phyloP scores from a whole-genome alignment of 2,329 filamentous ascomycete genomes.

The Coleophoma cylindrospora region DNA sequence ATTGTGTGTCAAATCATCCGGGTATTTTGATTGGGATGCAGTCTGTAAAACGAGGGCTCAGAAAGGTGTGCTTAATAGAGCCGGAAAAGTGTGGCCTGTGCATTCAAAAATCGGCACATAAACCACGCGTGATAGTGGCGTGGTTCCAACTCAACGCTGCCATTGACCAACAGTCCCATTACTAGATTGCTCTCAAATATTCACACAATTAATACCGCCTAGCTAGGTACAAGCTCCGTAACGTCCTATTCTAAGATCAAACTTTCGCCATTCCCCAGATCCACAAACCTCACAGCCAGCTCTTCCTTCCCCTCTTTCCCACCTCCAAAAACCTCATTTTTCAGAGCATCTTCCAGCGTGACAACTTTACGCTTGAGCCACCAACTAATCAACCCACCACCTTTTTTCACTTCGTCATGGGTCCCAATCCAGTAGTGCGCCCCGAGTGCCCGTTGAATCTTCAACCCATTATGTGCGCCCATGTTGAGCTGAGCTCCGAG shows the following conservation, averaged over 20 bases:
- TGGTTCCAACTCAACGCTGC: no score
- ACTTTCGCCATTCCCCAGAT: slow-evolving; percentile 51
- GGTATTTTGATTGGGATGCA: no score
- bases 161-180: no score
- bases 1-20: no score
- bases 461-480: slow-evolving; percentile 55
- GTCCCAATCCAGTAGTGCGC: slow-evolving; percentile 62
- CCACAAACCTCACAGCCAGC: slow-evolving; percentile 34
- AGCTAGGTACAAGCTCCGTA: no score
- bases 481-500: slow-evolving; percentile 56
- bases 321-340: slow-evolving; percentile 27
- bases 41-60: no score
- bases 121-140: no score
- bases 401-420: slow-evolving; percentile 59
- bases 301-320: slow-evolving; percentile 18
- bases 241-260: slow-evolving; percentile 34
- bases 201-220: no score
- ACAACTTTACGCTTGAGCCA: slow-evolving; percentile 42
- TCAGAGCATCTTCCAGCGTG: slow-evolving; percentile 36
- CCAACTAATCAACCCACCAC: slow-evolving; percentile 49
- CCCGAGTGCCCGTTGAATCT: slow-evolving; percentile 44
- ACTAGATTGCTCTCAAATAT: no score
- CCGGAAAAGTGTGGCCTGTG: no score
- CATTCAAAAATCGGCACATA: no score
- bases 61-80: no score